These are phyloP conservation scores for Rhizopogon vinicolor DNA, from an alignment of 768 basidiomycete genomes.

Conservation along the genomic window DNA sequence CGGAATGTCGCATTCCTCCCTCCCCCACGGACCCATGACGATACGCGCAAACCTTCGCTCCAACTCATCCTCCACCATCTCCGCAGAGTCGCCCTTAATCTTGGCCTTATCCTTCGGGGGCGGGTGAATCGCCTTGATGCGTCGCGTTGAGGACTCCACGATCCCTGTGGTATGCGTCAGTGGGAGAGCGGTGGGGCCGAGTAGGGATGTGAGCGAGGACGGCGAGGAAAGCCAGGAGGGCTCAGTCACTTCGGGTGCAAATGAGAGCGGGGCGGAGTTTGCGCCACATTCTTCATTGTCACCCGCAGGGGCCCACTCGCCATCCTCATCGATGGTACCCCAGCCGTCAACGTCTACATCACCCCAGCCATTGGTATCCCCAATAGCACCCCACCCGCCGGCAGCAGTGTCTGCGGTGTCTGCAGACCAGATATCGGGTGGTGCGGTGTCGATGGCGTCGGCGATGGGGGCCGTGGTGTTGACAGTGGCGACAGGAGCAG, in stretches of 20 bases:
- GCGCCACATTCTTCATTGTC: constrained; percentile 8
- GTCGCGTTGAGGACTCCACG: constrained; percentile 61
- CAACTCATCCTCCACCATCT: constrained; percentile 43
- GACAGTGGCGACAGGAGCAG: not conserved
- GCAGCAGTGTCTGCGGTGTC: not conserved
- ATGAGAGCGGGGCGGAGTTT: not conserved
- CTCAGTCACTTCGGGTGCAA: constrained; percentile 10
- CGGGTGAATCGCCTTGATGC: constrained; percentile 42
- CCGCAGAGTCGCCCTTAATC: constrained; percentile 3
- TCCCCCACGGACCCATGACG: constrained; percentile 51
- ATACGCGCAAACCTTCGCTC: constrained; percentile 43
- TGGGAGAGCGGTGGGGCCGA: constrained; percentile 56
- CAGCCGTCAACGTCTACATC: constrained; percentile 3
- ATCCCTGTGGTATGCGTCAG: constrained; percentile 61
- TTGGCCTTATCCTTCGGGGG: constrained; percentile 25
- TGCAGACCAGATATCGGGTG: not conserved
- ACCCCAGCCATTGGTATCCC: constrained; percentile 1
- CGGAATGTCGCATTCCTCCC: constrained; percentile 34
- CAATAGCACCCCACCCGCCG: constrained; percentile 10
- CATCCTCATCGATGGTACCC: constrained; percentile 5
- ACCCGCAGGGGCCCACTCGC: constrained; percentile 8
- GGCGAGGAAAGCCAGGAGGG: constrained; percentile 21
- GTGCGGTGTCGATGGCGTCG: not conserved
- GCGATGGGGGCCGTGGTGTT: not conserved
- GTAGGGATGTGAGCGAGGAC: constrained; percentile 30